Evolutionary conservation across 495 filamentous ascomycete species (phyloP), one percentile per base, ranked within the genome.

Genomic region (Tuber umbilicatum): DNA sequence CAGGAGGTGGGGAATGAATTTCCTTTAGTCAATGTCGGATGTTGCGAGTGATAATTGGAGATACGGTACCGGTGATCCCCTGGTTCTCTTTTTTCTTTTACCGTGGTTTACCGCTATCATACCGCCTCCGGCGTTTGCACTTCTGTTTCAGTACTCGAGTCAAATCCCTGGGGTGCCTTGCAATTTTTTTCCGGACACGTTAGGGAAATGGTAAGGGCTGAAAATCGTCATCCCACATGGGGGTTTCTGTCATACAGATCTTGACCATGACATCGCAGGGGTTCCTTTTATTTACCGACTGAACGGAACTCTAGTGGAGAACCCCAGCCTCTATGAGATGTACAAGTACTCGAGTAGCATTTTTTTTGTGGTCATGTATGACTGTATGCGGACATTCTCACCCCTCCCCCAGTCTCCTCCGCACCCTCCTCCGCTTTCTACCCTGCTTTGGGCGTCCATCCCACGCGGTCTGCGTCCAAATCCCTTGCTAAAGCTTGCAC

Each of bases 21-120:
- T 31, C 55, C n/a, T 12, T 64, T 64, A 17, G 55, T 64, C n/a
- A 64, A 64, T 64, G 55, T 64, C 4, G 27, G 27, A 31, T 64
- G 27, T 64, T 31, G 55, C 55, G 55, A 64, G 55, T 64, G 55
- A 64, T 64, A 64, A 35, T 64, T 64, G 55, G 27, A 64, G 55
- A 64, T 64, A 64, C 55, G n/a, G 2, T 64, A 1, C 2, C n/a
- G 55, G n/a, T 31, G 27, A 64, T 64, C 55, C 27, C 55, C 27
- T 64, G 27, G 55, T 17, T 64, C 2, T 5, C 1, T 31, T 31
- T 64, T 64, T 64, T 16, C 23, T 17, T 64, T 64, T 35, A 31
- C 2, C 27, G 12, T 31, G 55, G 2, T 64, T 64, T 31, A 64
- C 55, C 12, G 12, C 27, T 2, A 31, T 27, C 27, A 12, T 14